Percentiles rank a stretch among this genome's conserved stretches.
Evolutionary conservation across 176 grass and related monocot genomes (phyloP).

Genomic region (maize (Zea mays)): DNA sequence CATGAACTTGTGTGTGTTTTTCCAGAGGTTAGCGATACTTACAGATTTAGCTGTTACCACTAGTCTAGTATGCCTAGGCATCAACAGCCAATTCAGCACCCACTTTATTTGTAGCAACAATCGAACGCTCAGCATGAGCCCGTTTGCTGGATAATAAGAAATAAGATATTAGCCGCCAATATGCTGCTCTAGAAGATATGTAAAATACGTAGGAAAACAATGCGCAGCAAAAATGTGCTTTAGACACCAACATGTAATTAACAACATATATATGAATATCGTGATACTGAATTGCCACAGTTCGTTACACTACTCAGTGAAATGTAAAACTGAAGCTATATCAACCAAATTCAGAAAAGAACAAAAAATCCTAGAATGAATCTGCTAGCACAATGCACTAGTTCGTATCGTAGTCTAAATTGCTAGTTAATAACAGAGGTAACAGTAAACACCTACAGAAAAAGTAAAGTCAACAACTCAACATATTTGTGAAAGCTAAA

Average conservation of each 20-base stretch:
- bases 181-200: not conserved
- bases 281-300: not conserved
- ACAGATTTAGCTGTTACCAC: constrained; percentile 10
- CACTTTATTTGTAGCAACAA: not conserved
- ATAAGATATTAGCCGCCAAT: not conserved
- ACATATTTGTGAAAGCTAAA: not conserved
- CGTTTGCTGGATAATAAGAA: not conserved
- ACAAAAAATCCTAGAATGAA: not conserved
- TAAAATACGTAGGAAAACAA: not conserved
- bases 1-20: not conserved
- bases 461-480: not conserved
- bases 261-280: not conserved
- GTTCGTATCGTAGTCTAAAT: not conserved
- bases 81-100: not conserved
- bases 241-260: not conserved
- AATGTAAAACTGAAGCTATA: not conserved
- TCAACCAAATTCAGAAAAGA: not conserved
- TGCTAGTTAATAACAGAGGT: not conserved
- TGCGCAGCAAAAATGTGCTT: not conserved
- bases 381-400: not conserved
- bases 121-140: too few species aligned
- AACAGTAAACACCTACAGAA: not conserved
- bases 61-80: constrained; percentile 3
- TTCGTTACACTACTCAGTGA: not conserved
- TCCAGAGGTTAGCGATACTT: not conserved